phyloP scores from a whole-genome alignment of 1,139 yeast genomes.

The Yarrowia galli region DNA sequence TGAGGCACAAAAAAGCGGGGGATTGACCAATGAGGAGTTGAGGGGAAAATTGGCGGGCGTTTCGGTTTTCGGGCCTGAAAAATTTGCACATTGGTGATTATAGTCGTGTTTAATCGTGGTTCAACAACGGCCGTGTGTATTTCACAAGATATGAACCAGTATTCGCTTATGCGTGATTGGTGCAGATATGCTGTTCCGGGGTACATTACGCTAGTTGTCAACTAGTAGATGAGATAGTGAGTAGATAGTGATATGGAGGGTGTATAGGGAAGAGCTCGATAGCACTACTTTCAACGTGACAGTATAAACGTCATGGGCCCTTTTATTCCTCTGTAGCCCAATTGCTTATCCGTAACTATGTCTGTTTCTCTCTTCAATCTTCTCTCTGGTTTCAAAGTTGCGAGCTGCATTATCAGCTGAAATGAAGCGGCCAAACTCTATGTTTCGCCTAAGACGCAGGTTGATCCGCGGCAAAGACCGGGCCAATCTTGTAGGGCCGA shows the following conservation, averaged over 20 bases:
- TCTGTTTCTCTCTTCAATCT: not conserved
- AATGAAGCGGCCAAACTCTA: constrained; percentile 25
- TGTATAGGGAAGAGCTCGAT: no score
- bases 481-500: constrained; percentile 1
- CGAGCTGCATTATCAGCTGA: constrained; percentile 29
- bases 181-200: constrained; percentile 15
- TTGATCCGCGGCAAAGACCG: constrained; percentile 22
- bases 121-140: no score
- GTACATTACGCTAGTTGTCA: not conserved
- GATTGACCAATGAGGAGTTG: no score
- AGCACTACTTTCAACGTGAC: no score
- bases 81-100: no score
- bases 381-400: not conserved
- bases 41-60: no score
- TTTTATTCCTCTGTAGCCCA: not conserved
- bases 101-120: no score
- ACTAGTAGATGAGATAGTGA: not conserved
- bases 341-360: no score
- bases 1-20: not conserved
- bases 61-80: no score
- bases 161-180: constrained; percentile 32
- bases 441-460: not conserved
- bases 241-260: no score
- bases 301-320: no score
- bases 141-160: no score